Conservation (phyloP, 805 yeast genomes). For the Candida ascalaphidarum region DNA sequence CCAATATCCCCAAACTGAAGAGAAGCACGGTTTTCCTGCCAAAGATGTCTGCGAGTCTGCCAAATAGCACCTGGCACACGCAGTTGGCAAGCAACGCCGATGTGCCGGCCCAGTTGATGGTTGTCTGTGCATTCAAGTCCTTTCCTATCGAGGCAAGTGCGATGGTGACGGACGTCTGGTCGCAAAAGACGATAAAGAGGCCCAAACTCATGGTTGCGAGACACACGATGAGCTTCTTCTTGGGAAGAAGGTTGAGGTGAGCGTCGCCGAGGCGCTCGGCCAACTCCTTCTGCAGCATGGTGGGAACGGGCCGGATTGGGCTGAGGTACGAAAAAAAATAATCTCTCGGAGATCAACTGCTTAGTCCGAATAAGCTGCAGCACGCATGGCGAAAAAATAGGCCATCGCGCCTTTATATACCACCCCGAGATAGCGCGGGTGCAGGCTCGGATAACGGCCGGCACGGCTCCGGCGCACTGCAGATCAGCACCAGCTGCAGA, state of each 20-base stretch:
- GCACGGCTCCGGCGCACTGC: too few relatives aligned
- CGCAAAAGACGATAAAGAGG: conserved; percentile 35
- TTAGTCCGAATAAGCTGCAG: too few relatives aligned
- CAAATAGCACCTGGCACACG: conserved; percentile 44
- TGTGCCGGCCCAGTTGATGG: conserved; percentile 55
- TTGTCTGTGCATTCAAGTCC: conserved; percentile 36
- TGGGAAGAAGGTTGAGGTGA: conserved; percentile 33
- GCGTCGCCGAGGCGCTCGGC: conserved; percentile 28
- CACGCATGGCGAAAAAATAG: too few relatives aligned
- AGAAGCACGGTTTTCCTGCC: conserved; percentile 41
- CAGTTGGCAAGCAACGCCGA: conserved; percentile 43
- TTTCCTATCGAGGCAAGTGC: conserved; percentile 41
- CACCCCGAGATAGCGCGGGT: too few relatives aligned
- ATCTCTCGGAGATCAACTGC: too few relatives aligned
- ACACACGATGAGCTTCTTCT: conserved; percentile 26
- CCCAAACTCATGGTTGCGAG: conserved; percentile 31
- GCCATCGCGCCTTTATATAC: too few relatives aligned
- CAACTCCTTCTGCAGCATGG: too few relatives aligned
- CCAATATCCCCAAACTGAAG: conserved; percentile 28
- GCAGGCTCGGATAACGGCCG: too few relatives aligned
- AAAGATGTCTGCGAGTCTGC: conserved; percentile 48
- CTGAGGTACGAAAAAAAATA: too few relatives aligned
- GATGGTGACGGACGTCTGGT: conserved; percentile 41
- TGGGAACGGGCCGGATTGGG: too few relatives aligned
- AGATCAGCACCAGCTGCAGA: too few relatives aligned